Base-by-base conservation (phyloP, 2,329 filamentous ascomycete genomes). In the Cryphonectria japonica region DNA sequence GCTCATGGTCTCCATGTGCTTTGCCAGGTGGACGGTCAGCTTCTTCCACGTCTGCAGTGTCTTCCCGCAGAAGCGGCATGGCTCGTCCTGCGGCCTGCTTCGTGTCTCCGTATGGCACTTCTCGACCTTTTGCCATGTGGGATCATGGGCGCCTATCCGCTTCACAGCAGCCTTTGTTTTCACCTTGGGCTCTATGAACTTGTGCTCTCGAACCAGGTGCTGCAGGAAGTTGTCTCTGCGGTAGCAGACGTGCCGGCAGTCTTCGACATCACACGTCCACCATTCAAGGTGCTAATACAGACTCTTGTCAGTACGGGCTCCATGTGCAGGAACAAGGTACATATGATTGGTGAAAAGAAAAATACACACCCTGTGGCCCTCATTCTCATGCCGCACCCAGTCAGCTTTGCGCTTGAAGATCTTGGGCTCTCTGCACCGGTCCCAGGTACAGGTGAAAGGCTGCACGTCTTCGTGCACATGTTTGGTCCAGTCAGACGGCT, bases 401-500 rank as follows among this genome's bases (percentile, higher is more conserved):
- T 98, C 95, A 19, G 95, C 95, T 81, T 97, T 98, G 64, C 94
- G 89, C 82, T 97, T 97, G 85, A 97, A 98, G 50, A 93, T 94
- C 80, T 97, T 97, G 26, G 93, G 90, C 64, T 97, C 94, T 11
- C 88, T 87, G 78, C 95, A 97, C 66, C 89, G 86, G 2, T 92
- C 89, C 83, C 95, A 97, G 0, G 94, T 97, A 81, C 95, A 98
- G 3, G 93, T 97, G 76, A 97, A 97, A 0, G 95, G 95, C 78
- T 96, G 93, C 0, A 97, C 89, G 78, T 98, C 95, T 80, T 97
- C 95, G 76, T 97, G 93, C 0, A 98, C 93, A 77, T 98, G 95
- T 79, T 98, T 97, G 1, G 94, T 97, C 95, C 95, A 98, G 80
- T 98, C 95, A 0, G 94, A 97, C 22, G 94, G 95, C 80, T 97